Evolutionary conservation across 108 stramenopile genomes (phyloP).

Genomic region (Licmophora abbreviata): DNA sequence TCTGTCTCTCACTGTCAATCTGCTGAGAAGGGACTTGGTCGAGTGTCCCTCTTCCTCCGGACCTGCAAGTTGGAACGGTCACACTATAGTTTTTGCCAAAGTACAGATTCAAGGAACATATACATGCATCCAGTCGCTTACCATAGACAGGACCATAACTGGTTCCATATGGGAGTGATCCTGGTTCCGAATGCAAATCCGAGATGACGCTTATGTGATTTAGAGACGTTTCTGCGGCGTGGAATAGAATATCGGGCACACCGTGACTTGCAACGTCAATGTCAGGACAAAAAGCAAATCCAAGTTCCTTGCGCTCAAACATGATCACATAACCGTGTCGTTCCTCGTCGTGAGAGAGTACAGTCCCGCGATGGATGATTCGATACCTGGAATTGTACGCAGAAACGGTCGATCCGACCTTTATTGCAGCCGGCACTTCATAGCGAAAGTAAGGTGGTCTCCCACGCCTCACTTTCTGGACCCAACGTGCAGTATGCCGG

Average conservation of each 20-base stretch:
- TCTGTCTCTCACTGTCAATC: too few species aligned
- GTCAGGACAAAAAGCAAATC: conserved; percentile 29
- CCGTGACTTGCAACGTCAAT: conserved; percentile 21
- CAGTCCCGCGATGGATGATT: conserved; percentile 17
- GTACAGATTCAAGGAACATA: too few species aligned
- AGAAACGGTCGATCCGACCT: conserved; percentile 15
- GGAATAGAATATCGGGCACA: conserved; percentile 2
- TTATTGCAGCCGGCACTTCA: conserved; percentile 10
- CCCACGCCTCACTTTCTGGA: conserved; percentile 12
- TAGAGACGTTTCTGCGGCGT: too few species aligned
- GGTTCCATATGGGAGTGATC: background rate
- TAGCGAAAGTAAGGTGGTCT: background rate
- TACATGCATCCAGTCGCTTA: background rate
- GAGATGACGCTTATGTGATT: background rate
- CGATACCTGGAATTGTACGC: conserved; percentile 13
- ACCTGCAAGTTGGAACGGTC: too few species aligned
- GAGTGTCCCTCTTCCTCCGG: background rate
- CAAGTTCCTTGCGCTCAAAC: conserved; percentile 20
- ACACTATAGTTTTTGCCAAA: too few species aligned
- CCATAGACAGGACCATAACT: conserved; percentile 1
- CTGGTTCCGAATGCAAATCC: conserved; percentile 1
- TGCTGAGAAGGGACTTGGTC: background rate
- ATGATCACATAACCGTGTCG: conserved; percentile 18
- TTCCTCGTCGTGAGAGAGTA: conserved; percentile 12
- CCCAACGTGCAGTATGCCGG: conserved; percentile 9